Conservation (phyloP, 78 protist species). For the Planoprotostelium fungivorum region DNA sequence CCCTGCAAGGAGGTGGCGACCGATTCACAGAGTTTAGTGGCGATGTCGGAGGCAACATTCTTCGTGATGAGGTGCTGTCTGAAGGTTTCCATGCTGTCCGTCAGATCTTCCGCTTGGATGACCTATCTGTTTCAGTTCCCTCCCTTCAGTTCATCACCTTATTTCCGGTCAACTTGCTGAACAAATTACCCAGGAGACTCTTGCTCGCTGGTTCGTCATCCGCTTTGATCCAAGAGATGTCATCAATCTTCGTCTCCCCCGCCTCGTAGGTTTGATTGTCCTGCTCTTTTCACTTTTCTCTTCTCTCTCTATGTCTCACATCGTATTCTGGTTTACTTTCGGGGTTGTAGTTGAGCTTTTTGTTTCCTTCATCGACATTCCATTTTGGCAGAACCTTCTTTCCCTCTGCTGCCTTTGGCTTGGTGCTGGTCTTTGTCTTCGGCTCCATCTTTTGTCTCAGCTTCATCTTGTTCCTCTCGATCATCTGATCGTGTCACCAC, state of each 20-base stretch:
- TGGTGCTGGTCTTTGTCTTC: slow-evolving; percentile 8
- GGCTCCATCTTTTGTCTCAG: not conserved
- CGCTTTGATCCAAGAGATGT: not conserved
- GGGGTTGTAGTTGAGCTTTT: too few relatives aligned
- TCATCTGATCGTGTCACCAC: not conserved
- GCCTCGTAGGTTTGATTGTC: not conserved
- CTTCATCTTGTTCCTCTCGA: not conserved
- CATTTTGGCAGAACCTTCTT: slow-evolving; percentile 17
- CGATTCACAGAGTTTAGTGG: slow-evolving; percentile 74
- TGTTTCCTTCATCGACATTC: too few relatives aligned
- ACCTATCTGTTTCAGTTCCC: too few relatives aligned
- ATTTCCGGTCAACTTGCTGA: slow-evolving; percentile 43
- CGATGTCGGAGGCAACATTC: slow-evolving; percentile 95
- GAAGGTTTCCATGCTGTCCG: slow-evolving; percentile 56
- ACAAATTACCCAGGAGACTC: slow-evolving; percentile 40
- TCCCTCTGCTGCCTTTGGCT: slow-evolving; percentile 19
- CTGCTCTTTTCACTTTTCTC: not conserved
- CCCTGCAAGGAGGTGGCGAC: slow-evolving; percentile 83
- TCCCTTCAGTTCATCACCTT: slow-evolving; percentile 25
- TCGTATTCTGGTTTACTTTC: too few relatives aligned
- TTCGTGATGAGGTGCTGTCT: slow-evolving; percentile 69
- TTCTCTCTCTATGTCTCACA: not conserved
- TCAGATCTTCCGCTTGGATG: slow-evolving; percentile 42
- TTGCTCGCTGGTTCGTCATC: slow-evolving; percentile 13
- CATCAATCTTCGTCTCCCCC: not conserved